Evolutionary conservation across 768 basidiomycete species (phyloP), one percentile per base, ranked within the genome.

Genomic region (Leccinum subtestaceum): DNA sequence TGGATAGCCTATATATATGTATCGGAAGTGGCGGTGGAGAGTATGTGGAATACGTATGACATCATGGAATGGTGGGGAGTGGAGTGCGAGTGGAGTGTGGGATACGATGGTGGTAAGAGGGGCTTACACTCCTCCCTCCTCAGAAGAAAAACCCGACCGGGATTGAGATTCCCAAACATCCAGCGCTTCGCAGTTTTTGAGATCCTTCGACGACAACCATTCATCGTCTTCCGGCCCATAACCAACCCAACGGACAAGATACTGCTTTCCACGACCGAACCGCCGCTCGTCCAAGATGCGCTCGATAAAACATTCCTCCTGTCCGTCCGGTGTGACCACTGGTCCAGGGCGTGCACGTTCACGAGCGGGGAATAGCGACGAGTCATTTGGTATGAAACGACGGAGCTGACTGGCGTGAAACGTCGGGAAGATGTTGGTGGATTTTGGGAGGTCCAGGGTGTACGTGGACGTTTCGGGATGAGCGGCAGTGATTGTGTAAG

Each of bases 321-420:
- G 1, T 0, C 51, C 36, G 9, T 61, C 13, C 5, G 13, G 13
- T 0, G 53, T 63, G 2, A 63, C 10, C 0, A 63, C 29, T 4
- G 60, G 60, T 0, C 40, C 49, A 2, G 49, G 56, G 1, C 17
- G 4, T 2, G 23, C 25, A 1, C 19, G 48, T 17, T 63, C 52
- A 0, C 75, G 67, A 0, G 67, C 66, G 1, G 79, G 78, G 62
- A 80, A 81, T 0, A 71, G 52, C 0, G 55, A 5, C 32, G 72
- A 61, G 54, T 81, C 74, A 58, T 80, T 81, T 0, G 75, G 66
- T 2, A 65, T 8, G 36, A 74, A 72, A 0, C 56, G 63, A 0
- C 57, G 38, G 0, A 78, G 57, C 27, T 74, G 64, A 5, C 67
- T 74, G 0, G 71, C 63, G 54, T 81, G 77, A 63, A 78, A 80